These are phyloP conservation scores for Pistacia atlantica DNA, from an alignment of 345 rosid genomes.

Conservation along the genomic window DNA sequence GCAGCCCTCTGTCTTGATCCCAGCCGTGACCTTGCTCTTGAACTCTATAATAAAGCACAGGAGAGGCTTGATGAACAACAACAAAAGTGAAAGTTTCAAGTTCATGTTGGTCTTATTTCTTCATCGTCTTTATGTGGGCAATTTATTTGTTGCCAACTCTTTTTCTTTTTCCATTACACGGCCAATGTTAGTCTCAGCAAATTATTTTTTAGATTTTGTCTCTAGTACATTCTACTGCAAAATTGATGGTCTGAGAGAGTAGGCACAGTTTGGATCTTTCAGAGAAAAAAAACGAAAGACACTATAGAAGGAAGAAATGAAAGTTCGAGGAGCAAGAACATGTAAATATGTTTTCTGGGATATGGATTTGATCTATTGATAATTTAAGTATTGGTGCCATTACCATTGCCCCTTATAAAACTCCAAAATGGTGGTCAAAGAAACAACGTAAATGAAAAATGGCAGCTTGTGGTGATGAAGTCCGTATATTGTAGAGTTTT, in stretches of 20 bases:
- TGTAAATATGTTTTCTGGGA: constrained; percentile 34
- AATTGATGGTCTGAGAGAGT: constrained; percentile 8
- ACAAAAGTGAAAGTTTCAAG: constrained; percentile 33
- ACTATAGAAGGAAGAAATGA: constrained; percentile 15
- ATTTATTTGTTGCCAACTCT: constrained; percentile 27
- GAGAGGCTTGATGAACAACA: constrained; percentile 42
- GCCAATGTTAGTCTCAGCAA: constrained; percentile 28
- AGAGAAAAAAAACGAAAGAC: neutral
- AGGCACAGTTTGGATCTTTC: constrained; percentile 2
- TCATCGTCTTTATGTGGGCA: constrained; percentile 17
- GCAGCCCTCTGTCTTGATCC: constrained; percentile 96
- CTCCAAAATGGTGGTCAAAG: constrained; percentile 2
- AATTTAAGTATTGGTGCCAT: constrained; percentile 21
- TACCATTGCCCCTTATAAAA: constrained; percentile 12
- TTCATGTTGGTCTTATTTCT: constrained; percentile 11
- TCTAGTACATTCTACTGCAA: constrained; percentile 22
- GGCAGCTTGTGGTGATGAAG: constrained; percentile 20
- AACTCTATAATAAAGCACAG: constrained; percentile 58
- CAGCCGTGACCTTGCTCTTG: constrained; percentile 57
- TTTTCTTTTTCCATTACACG: constrained; percentile 7
- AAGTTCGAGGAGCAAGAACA: constrained; percentile 35
- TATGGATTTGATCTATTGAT: constrained; percentile 30
- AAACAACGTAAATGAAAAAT: constrained; percentile 24
- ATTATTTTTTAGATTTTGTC: constrained; percentile 33
- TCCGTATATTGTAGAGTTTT: constrained; percentile 18